Base-by-base conservation (phyloP, 2,329 filamentous ascomycete species). In the Sordariomycetes sp. region DNA sequence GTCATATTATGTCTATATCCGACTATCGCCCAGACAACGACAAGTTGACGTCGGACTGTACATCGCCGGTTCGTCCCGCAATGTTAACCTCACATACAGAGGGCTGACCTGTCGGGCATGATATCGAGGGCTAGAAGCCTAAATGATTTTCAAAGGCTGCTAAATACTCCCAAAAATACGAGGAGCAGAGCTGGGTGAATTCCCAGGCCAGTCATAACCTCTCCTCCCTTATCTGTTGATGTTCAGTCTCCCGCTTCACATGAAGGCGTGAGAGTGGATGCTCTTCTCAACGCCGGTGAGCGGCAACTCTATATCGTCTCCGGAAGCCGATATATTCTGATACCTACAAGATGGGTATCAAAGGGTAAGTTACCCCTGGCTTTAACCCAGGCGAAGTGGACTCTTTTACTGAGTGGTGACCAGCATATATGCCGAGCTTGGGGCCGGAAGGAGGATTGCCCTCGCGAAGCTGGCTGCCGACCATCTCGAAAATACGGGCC, bases 381-480 rank as follows among this genome's bases (percentile, higher is more conserved):
- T 6, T 43, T 54, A 24, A 46, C 20, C 46, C 28, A 35, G 34
- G 25, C 25, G 53, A 6, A 51, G 25, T 52, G 24, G 55, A 61
- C 22, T 61, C 53, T 50, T 16, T 53, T 32, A 58, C 62, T 67
- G 50, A 66, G 61, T 32, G 24, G 59, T n/a, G 48, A 24, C 28
- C 55, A 96, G 93, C 18, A 89, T 99, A 58, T 94, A 96, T 73
- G 87, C 88, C 67, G 90, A 96, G 70, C 89, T 99, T 64, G 92
- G 92, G 48, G 75, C 85, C 10, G 90, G 91, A 58, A 79, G 88
- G 67, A 83, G 92, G 60, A 78, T 95, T 58, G 87, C 94, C 20
- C 79, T 99, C 11, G 84, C 89, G 37, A 95, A 90, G 67, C 80
- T 97, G 55, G 88, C 92, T 34, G 79, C 91, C 53, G 83, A 91